phyloP scores from a whole-genome alignment of 2,329 filamentous ascomycete genomes.

The Stagonosporopsis rhizophila region DNA sequence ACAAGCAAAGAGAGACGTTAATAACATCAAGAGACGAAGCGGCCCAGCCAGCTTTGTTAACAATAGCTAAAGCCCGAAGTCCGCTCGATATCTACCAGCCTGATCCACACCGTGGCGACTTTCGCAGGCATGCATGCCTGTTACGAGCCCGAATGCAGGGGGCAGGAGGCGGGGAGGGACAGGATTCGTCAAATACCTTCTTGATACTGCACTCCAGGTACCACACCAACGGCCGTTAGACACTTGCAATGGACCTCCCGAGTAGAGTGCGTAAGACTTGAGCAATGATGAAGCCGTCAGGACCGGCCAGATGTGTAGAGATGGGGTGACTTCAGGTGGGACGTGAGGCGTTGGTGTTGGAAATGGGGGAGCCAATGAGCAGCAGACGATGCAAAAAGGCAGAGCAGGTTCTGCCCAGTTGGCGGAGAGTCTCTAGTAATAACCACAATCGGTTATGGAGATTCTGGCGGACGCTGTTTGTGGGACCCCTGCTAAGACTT shows the following conservation, averaged over 20 bases:
- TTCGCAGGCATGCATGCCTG: constrained; percentile 12
- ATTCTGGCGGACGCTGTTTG: constrained; percentile 46
- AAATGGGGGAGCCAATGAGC: constrained; percentile 35
- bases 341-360: constrained; percentile 30
- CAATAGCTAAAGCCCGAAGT: constrained; percentile 1
- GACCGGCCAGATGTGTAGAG: constrained; percentile 21
- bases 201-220: constrained; percentile 17
- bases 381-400: constrained; percentile 37
- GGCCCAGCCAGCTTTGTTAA: constrained; percentile 9
- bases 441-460: constrained; percentile 47
- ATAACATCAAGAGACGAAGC: constrained; percentile 20
- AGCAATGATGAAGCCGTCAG: constrained; percentile 17
- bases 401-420: constrained; percentile 37
- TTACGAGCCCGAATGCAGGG: constrained; percentile 9
- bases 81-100: neutral
- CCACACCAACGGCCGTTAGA: constrained; percentile 1
- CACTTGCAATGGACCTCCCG: neutral
- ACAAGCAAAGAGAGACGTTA: constrained; percentile 26
- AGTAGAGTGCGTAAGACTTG: neutral
- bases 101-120: neutral
- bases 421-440: constrained; percentile 50
- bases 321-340: constrained; percentile 22
- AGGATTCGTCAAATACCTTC: constrained; percentile 19
- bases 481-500: constrained; percentile 43
- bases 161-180: constrained; percentile 6